Conservation (phyloP, 352 stramenopile genomes). For the Phytopythium montanum region DNA sequence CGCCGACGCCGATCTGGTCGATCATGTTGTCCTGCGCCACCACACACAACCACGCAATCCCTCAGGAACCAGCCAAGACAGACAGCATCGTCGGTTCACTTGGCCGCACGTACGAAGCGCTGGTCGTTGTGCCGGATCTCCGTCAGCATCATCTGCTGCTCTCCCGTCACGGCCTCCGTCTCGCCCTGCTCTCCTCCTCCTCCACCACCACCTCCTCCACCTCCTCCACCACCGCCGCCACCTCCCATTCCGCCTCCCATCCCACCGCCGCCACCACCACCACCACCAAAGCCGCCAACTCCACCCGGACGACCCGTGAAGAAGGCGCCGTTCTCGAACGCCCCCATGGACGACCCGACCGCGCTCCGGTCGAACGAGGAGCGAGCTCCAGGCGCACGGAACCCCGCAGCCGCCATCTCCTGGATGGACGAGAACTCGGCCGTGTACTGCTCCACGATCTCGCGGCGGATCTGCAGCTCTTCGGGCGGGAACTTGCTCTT, state of each 20-base stretch:
- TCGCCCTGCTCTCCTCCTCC: constrained; percentile 20
- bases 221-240: constrained; percentile 23
- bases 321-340: constrained; percentile 62
- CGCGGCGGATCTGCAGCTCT: constrained; percentile 74
- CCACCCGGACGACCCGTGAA: constrained; percentile 36
- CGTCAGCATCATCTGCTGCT: constrained; percentile 60
- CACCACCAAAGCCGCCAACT: constrained; percentile 11
- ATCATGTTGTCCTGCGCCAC: constrained; percentile 71
- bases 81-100: not conserved
- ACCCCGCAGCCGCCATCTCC: constrained; percentile 58
- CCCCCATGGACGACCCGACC: constrained; percentile 41
- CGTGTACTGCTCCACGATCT: constrained; percentile 77
- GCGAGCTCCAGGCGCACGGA: constrained; percentile 41
- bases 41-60: not conserved
- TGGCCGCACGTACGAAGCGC: constrained; percentile 52
- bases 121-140: constrained; percentile 84
- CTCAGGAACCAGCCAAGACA: not conserved
- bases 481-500: constrained; percentile 81
- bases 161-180: constrained; percentile 53
- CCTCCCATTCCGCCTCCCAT: constrained; percentile 15
- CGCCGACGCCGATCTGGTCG: constrained; percentile 77
- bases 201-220: constrained; percentile 20
- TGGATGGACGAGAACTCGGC: constrained; percentile 77
- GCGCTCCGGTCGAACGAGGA: constrained; percentile 45
- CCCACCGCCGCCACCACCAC: constrained; percentile 11